Base-by-base conservation (phyloP, 2,329 filamentous ascomycete species). In the Fusarium sororula region DNA sequence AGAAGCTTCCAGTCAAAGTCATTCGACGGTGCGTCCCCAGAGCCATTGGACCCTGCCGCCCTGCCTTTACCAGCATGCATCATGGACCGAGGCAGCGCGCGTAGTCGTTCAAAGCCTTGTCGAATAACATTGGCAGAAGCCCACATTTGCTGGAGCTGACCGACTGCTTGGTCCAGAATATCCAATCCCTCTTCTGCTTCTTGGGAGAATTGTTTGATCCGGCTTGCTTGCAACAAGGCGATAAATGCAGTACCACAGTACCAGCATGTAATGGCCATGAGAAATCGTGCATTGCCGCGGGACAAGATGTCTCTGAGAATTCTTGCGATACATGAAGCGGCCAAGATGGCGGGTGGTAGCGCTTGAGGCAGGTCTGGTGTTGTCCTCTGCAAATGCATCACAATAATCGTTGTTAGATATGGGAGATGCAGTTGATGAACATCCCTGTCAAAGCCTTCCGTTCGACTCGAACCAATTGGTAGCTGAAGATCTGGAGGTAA, bases 241-340 rank as follows among this genome's bases (percentile, higher is more conserved):
- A 85, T 80, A 30, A 85, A 82, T 1, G 84, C 83, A 2, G 82
- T 83, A 0, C 81, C 81, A n/a, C 79, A 78, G 53, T 85, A 84
- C 84, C 84, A 85, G 42, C 83, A 83, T 1, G 82, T 82, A 14
- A 85, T 85, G 3, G 82, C 82, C 79, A 83, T 84, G 2, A 85
- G 78, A 48, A 84, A 85, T 2, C 83, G 74, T 1, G 81, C 79
- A 37, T 82, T 79, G 0, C 84, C 84, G 0, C 84, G 79, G 2
- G 80, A 79, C 1, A 85, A 66, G 6, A 83, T 80, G 41, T 85
- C 83, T 38, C 81, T 70, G 13, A 85, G 63, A 8, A 76, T 55
- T 28, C 74, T 58, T 0, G 74, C 72, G 10, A 76, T 76, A 4
- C 74, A 76, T 1, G 74, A 76, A 2, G 74, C 74, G 10, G 74